phyloP scores from a whole-genome alignment of 495 filamentous ascomycete genomes.

The Penicillium samsonianum region DNA sequence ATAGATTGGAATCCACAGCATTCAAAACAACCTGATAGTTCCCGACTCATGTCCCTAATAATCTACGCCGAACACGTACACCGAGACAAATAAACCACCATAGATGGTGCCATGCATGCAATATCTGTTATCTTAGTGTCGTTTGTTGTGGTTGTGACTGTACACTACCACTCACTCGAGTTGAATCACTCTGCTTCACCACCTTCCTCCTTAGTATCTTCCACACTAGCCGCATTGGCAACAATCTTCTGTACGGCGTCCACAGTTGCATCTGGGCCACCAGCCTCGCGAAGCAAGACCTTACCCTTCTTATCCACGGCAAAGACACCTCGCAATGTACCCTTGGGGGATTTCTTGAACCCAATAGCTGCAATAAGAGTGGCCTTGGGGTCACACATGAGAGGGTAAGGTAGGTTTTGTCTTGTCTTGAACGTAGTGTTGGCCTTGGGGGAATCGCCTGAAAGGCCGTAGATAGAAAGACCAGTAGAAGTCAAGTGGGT shows the following conservation, averaged over 20 bases:
- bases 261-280: slow-evolving; percentile 53
- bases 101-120: slow-evolving; percentile 3
- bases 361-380: slow-evolving; percentile 75
- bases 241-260: slow-evolving; percentile 46
- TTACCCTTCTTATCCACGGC: slow-evolving; percentile 72
- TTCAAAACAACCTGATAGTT: not conserved
- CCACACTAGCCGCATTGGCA: slow-evolving; percentile 3
- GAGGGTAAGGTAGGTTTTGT: slow-evolving; percentile 82
- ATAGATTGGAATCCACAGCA: not conserved
- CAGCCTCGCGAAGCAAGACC: slow-evolving; percentile 42
- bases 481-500: slow-evolving; percentile 75
- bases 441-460: slow-evolving; percentile 78
- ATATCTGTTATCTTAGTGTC: slow-evolving; percentile 9
- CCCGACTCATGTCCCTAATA: not conserved
- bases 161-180: not conserved
- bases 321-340: slow-evolving; percentile 84
- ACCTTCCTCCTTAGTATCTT: slow-evolving; percentile 3
- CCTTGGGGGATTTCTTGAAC: slow-evolving; percentile 71
- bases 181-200: slow-evolving; percentile 4
- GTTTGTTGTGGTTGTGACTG: slow-evolving; percentile 5
- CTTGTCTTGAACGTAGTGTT: slow-evolving; percentile 91
- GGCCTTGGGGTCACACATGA: slow-evolving; percentile 77
- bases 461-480: slow-evolving; percentile 84
- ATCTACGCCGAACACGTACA: not conserved
- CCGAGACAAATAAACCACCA: not conserved